These are phyloP conservation scores for Kluyveromyces sp. DNA, from an alignment of 1,139 yeast genomes.

Conservation along the genomic window DNA sequence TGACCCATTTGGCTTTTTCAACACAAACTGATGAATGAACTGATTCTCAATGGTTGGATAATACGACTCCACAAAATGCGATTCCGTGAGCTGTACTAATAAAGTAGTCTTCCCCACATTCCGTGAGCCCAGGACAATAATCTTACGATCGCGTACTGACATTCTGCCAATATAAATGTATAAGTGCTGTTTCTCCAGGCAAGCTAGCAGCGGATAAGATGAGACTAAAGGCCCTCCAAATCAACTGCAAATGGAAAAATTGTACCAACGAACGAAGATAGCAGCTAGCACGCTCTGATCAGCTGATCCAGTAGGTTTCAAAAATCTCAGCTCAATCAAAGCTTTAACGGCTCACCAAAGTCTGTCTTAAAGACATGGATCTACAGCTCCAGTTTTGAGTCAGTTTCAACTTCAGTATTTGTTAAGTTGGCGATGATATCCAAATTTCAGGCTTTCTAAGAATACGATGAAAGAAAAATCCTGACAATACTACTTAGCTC, in stretches of 20 bases:
- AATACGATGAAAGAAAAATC: too few relatives aligned
- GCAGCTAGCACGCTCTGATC: neutral
- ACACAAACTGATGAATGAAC: slow-evolving; percentile 63
- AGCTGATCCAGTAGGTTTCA: too few relatives aligned
- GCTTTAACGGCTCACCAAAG: too few relatives aligned
- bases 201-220: neutral
- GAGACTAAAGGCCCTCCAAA: neutral
- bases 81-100: slow-evolving; percentile 81
- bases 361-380: too few relatives aligned
- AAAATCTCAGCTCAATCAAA: too few relatives aligned
- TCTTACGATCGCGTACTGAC: slow-evolving; percentile 43
- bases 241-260: neutral
- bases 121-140: slow-evolving; percentile 84
- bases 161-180: neutral
- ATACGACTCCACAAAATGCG: slow-evolving; percentile 81
- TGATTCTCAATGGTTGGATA: slow-evolving; percentile 93
- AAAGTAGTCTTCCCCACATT: slow-evolving; percentile 88
- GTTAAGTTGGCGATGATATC: too few relatives aligned
- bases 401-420: too few relatives aligned
- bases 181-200: too few relatives aligned
- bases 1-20: slow-evolving; percentile 70
- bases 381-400: too few relatives aligned
- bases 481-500: too few relatives aligned
- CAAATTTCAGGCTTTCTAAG: too few relatives aligned
- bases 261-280: neutral